Evolutionary conservation across 73 alveolate genomes (phyloP), one percentile per base, ranked within the genome.

Genomic region (Tetrahymena borealis): DNA sequence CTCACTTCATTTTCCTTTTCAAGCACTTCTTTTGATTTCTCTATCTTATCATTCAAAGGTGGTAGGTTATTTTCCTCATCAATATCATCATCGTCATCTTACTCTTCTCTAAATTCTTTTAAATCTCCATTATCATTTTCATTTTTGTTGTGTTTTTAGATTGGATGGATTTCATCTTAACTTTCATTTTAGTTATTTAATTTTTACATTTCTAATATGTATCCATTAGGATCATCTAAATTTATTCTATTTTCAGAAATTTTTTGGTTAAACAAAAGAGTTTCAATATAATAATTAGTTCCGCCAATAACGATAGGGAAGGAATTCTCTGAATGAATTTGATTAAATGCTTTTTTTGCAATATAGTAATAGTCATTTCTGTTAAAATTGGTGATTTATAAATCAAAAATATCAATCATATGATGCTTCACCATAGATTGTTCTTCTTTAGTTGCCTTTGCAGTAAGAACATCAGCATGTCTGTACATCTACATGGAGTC

Each of bases 401-500:
- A 60, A 11, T 96, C 94, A 32, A 97, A 93, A 35, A 95, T 37
- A 91, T 94, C 98, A 43, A 95, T 93, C 37, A 97, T 91, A 79
- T 96, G 97, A 91, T 97, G 98, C 77, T 77, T 90, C 12, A 90
- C 92, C 78, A 24, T 33, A 18, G 78, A 40, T 39, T 38, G 37
- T 39, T 97, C 98, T 91, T 93, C 96, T 0, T 41, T 90, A 1
- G 98, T 94, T 13, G 98, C 98, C 90, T 97, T 97, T 0, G 99
- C 99, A 31, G 98, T 97, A 97, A 97, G 95, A 20, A 97, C 60
- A 78, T 93, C 92, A 24, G 97, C 96, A 12, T 97, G 96, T 78
- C 96, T 91, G 92, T 97, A 97, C 15, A 97, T 91, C 90, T 97
- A 93, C 98, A 97, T 96, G 6, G 98, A 96, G 91, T 97, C 99